Percentiles rank a stretch among this genome's conserved stretches.
These are phyloP conservation scores for Albifimbria verrucaria DNA, from an alignment of 2,329 filamentous ascomycete species.

Conservation along the genomic window DNA sequence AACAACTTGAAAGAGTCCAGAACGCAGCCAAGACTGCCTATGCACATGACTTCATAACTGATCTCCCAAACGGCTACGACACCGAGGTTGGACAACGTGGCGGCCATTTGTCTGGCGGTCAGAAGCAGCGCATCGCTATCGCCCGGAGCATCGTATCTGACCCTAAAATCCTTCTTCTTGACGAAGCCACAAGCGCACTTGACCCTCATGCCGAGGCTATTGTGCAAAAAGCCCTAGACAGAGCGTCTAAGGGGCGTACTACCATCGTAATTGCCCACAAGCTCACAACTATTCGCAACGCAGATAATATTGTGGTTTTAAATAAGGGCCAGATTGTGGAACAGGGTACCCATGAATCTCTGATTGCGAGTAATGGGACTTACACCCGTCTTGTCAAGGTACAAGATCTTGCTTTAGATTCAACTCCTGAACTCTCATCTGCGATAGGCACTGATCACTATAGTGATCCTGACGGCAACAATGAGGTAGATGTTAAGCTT, in stretches of 20 bases:
- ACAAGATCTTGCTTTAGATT: constrained; percentile 21
- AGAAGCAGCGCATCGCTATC: constrained; percentile 63
- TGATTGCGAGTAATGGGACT: constrained; percentile 42
- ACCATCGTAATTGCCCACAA: constrained; percentile 63
- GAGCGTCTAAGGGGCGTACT: constrained; percentile 51
- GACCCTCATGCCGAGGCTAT: constrained; percentile 38
- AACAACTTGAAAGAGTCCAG: constrained; percentile 37
- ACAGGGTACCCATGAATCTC: constrained; percentile 47
- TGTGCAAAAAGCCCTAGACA: constrained; percentile 51
- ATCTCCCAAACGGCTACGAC: constrained; percentile 41
- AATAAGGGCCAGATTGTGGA: constrained; percentile 53
- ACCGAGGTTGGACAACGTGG: constrained; percentile 60
- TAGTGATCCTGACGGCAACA: no score
- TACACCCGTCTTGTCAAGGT: constrained; percentile 44
- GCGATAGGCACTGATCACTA: no score
- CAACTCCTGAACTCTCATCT: not conserved
- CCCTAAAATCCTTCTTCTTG: constrained; percentile 56
- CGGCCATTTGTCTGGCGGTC: constrained; percentile 60
- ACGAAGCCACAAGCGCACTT: constrained; percentile 61
- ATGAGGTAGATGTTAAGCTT: no score
- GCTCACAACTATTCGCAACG: constrained; percentile 52
- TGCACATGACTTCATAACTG: constrained; percentile 45
- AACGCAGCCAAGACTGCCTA: constrained; percentile 43
- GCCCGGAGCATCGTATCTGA: constrained; percentile 35
- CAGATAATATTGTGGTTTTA: constrained; percentile 62